Evolutionary conservation across 2,329 filamentous ascomycete genomes (phyloP), one percentile per base, ranked within the genome.

Genomic region (Fusarium longipes): DNA sequence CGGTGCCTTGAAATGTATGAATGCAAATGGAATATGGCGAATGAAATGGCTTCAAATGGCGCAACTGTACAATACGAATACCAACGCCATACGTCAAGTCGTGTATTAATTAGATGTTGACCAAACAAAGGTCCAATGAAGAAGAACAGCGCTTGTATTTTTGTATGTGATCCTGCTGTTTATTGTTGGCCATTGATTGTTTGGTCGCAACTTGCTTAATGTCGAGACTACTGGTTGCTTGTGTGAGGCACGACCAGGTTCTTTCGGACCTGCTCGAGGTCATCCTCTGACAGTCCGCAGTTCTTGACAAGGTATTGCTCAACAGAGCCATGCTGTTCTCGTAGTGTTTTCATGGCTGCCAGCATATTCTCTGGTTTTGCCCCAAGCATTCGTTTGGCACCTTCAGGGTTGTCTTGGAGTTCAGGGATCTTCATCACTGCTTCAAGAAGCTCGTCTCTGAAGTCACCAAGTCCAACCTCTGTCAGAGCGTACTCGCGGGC

Each of bases 401-500:
- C 80, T 33, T 73, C 77, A 7, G 75, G 74, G 36, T 87, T 79
- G 6, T 79, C 82, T 48, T 76, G 76, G 55, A 90, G 77, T 10
- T 82, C 80, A 0, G 83, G 83, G 47, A 84, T 82, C 53, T 81
- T 78, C 65, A 86, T 77, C 42, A 87, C 72, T n/a, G 81, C 80
- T 11, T 79, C 69, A 36, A 88, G 74, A 17, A 91, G 79, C 35
- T 82, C 75, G 44, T 82, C 80, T 22, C 84, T 83, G 64, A 87
- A 83, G 32, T 82, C 73, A 5, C 80, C 80, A 9, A 93, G 78
- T 0, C 91, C 90, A 2, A 81, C 70, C 49, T 91, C 87, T 0
- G 89, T 92, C 11, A 92, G 79, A 17, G 83, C 80, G 75, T 93
- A 94, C 75, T 94, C 91, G 11, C 83, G 77, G 0, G 89, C 89